phyloP scores from a whole-genome alignment of 768 basidiomycete genomes.

The Piloderma croceum region DNA sequence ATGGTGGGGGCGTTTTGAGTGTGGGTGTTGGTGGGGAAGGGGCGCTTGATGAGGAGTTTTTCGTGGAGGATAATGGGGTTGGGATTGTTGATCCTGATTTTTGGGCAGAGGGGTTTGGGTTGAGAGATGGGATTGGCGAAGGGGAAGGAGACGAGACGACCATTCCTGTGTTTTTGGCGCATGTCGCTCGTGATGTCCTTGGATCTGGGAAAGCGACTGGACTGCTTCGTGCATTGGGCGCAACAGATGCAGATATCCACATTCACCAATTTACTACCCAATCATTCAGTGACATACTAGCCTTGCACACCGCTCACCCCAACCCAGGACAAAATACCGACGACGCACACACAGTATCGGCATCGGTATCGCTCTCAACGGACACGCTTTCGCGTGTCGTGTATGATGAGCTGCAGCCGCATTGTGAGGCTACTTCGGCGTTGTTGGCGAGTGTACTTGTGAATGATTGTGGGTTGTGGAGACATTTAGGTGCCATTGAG shows the following conservation, averaged over 20 bases:
- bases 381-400: constrained; percentile 58
- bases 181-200: constrained; percentile 53
- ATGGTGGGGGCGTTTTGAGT: constrained; percentile 19
- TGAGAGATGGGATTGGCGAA: constrained; percentile 38
- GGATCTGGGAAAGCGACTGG: constrained; percentile 74
- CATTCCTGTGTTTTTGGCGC: constrained; percentile 57
- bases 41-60: constrained; percentile 67
- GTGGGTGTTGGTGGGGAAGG: constrained; percentile 12
- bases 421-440: constrained; percentile 47
- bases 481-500: constrained; percentile 60
- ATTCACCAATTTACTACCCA: constrained; percentile 34
- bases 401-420: constrained; percentile 56
- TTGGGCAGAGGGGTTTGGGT: constrained; percentile 67
- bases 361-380: constrained; percentile 46
- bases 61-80: constrained; percentile 68
- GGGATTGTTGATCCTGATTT: constrained; percentile 66
- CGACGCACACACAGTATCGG: too few species aligned
- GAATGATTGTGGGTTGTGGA: constrained; percentile 61
- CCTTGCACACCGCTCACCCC: constrained; percentile 16
- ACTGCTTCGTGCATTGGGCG: constrained; percentile 57
- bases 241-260: constrained; percentile 23
- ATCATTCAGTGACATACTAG: constrained; percentile 38
- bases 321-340: constrained; percentile 6
- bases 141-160: constrained; percentile 20
- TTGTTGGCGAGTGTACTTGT: constrained; percentile 53